phyloP scores from a whole-genome alignment of 495 filamentous ascomycete genomes.

The Cenococcum geophilum region DNA sequence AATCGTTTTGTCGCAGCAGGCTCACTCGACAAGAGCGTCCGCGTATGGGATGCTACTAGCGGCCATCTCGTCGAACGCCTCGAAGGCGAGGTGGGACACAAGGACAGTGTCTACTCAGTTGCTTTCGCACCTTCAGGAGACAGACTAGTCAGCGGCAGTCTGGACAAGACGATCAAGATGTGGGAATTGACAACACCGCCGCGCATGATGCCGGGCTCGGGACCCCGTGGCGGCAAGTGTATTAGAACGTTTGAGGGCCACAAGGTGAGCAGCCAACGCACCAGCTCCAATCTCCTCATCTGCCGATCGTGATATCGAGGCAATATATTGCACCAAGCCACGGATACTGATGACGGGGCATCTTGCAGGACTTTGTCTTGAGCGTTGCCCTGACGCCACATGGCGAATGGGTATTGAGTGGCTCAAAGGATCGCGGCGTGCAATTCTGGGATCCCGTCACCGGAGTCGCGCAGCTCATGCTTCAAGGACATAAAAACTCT shows the following conservation, averaged over 20 bases:
- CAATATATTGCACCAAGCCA: neutral
- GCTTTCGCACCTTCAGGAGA: constrained; percentile 39
- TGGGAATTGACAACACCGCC: constrained; percentile 38
- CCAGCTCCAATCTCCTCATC: neutral
- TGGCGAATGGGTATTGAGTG: constrained; percentile 40
- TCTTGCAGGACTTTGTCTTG: constrained; percentile 39
- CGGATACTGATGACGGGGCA: neutral
- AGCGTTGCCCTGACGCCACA: constrained; percentile 41
- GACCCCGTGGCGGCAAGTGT: constrained; percentile 36
- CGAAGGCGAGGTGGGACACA: constrained; percentile 42
- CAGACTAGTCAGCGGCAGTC: constrained; percentile 37
- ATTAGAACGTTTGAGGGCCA: constrained; percentile 42
- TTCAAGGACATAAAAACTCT: constrained; percentile 43
- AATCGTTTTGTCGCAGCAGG: constrained; percentile 42
- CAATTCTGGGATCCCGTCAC: constrained; percentile 44
- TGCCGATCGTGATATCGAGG: neutral
- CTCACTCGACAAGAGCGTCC: constrained; percentile 42
- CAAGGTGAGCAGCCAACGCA: constrained; percentile 31
- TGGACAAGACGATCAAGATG: constrained; percentile 45
- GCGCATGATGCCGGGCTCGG: constrained; percentile 24
- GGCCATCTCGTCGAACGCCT: constrained; percentile 37
- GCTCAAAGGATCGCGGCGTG: constrained; percentile 42
- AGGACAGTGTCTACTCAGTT: constrained; percentile 42
- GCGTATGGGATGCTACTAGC: constrained; percentile 39
- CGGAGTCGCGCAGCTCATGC: constrained; percentile 40